phyloP scores from a whole-genome alignment of 1,284 basidiomycete species.

The Ganoderma multipileum region DNA sequence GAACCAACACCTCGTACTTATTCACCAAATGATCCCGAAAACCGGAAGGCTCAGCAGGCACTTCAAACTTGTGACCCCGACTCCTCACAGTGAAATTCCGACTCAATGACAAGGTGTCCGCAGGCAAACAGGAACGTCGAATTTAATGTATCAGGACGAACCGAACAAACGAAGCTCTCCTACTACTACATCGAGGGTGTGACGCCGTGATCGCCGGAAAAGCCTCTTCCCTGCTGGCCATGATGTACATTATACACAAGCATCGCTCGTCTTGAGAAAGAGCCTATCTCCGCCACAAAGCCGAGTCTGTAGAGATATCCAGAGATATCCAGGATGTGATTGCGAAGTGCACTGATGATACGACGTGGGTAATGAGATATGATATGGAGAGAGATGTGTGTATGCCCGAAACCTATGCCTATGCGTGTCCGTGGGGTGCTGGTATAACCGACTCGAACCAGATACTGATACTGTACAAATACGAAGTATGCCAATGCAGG shows the following conservation, averaged over 20 bases:
- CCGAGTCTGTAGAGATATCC: background rate
- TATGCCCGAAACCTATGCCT: conserved; percentile 3
- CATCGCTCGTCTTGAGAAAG: background rate
- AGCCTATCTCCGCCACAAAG: background rate
- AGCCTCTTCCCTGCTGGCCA: background rate
- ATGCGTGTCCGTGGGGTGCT: conserved; percentile 3
- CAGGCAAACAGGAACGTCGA: background rate
- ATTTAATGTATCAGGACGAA: background rate
- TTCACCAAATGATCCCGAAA: background rate
- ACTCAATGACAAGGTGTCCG: no score
- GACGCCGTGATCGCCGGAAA: conserved; percentile 13
- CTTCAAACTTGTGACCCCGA: background rate
- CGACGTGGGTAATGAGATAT: background rate
- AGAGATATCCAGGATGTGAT: background rate
- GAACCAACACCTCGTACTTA: background rate
- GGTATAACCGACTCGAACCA: background rate
- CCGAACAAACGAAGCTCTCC: conserved; percentile 9
- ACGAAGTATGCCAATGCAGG: no score
- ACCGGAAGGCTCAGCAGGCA: background rate
- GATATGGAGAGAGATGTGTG: background rate
- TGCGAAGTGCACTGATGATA: background rate
- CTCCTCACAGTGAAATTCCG: no score
- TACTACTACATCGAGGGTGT: conserved; percentile 24
- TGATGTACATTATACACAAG: background rate
- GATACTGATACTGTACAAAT: conserved; percentile 1